phyloP scores from a whole-genome alignment of 2,329 filamentous ascomycete species.

The Aspergillus puulaauensis region DNA sequence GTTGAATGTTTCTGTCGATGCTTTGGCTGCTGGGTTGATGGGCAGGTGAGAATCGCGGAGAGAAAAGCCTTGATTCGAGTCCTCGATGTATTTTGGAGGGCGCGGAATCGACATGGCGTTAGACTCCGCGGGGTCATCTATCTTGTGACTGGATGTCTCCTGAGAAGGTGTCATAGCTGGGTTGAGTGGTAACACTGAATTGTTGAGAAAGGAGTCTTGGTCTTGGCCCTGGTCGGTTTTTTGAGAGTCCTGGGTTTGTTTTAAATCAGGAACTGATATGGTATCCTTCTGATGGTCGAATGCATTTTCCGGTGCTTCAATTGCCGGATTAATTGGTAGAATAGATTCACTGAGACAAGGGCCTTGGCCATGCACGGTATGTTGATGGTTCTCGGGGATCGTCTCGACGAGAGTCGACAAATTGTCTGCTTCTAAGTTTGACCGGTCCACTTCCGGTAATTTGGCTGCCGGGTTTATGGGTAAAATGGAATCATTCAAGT shows the following conservation, averaged over 20 bases:
- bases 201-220: conserved; percentile 6
- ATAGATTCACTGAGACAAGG: conserved; percentile 8
- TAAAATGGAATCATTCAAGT: conserved; percentile 7
- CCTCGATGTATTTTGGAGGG: not conserved
- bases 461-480: not conserved
- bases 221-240: not conserved
- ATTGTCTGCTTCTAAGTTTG: not conserved
- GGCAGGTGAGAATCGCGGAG: conserved; percentile 26
- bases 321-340: not conserved
- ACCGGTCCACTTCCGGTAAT: not conserved
- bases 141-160: not conserved
- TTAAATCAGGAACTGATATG: not conserved
- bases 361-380: conserved; percentile 7
- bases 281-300: not conserved
- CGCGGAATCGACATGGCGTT: not conserved
- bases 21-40: conserved; percentile 26
- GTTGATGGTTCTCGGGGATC: not conserved
- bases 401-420: not conserved
- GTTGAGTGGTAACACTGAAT: conserved; percentile 29
- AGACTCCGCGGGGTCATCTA: not conserved
- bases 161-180: conserved; percentile 14
- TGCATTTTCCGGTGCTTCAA: not conserved
- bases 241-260: not conserved
- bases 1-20: not conserved
- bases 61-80: conserved; percentile 3